Evolutionary conservation across 352 stramenopile species (phyloP), one percentile per base, ranked within the genome.

Genomic region (Globisporangium middletonii): DNA sequence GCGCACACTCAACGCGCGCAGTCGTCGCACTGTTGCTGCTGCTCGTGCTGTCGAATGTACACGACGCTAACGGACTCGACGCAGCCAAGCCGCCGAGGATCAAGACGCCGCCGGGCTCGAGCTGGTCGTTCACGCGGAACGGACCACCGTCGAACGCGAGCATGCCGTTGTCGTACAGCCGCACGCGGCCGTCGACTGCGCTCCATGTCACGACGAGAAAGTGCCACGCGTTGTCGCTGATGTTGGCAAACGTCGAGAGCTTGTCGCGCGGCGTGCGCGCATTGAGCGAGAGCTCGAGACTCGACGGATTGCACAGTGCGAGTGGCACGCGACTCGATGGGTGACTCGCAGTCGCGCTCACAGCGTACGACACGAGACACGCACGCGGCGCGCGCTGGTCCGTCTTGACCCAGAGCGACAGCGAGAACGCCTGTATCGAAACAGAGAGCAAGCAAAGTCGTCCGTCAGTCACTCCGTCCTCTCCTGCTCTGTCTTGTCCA

Each of bases 171-270:
- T 89, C 77, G 30, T 73, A 87, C 7, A 91, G 33, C 4, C 50
- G 30, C 7, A 85, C 67, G 0, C 76, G 78, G 3, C 81, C 81
- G n/a, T 86, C 75, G 6, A 75, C 67, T 3, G 67, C 53, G 49
- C 69, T 75, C 81, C 81, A 91, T 2, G 66, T 72, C 12, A 88
- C 37, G 13, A 73, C 73, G 8, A 91, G 30, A 4, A 88, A 89
- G 46, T 91, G 81, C 81, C 81, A 91, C 7, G n/a, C n/a, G 23
- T 70, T 75, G 56, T 91, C 77, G 12, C 68, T 83, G 16, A 91
- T 61, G 43, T 88, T 74, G 46, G 88, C 66, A 58, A 86, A 88
- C 0, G 81, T 89, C 13, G 67, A 33, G 0, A 89, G 48, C 2
- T 59, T 64, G 18, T 64, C 73, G 0, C 27, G 54, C 23, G 67